phyloP scores from a whole-genome alignment of 129 eudicot genomes.

The Escallonia herrerae region DNA sequence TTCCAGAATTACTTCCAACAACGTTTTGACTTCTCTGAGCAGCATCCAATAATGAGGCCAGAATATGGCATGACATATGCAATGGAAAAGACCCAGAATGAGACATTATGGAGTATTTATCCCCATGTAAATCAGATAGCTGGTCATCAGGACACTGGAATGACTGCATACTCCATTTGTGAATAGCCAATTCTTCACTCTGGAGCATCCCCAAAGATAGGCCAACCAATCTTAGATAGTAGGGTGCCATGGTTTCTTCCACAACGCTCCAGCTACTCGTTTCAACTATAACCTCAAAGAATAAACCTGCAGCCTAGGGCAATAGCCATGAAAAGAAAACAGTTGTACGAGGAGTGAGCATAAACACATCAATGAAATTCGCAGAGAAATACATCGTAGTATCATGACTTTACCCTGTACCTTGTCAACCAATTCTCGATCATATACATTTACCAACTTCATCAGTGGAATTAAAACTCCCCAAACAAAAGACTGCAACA shows the following conservation, averaged over 20 bases:
- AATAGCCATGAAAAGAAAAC: slow-evolving; percentile 13
- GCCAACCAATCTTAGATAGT: slow-evolving; percentile 49
- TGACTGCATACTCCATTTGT: slow-evolving; percentile 27
- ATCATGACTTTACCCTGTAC: slow-evolving; percentile 24
- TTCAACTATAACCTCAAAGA: slow-evolving; percentile 62
- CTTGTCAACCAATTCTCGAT: slow-evolving; percentile 48
- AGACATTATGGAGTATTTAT: slow-evolving; percentile 18
- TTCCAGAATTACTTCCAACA: slow-evolving; percentile 11
- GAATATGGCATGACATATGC: slow-evolving; percentile 54
- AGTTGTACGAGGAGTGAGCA: slow-evolving; percentile 11
- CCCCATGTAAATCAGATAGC: slow-evolving; percentile 1
- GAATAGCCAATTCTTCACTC: slow-evolving; percentile 31
- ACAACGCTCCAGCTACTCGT: slow-evolving; percentile 66
- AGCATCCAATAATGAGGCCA: slow-evolving; percentile 54
- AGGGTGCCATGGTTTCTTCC: slow-evolving; percentile 61
- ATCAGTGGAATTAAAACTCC: slow-evolving; percentile 49
- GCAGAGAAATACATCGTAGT: background rate
- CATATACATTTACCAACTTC: slow-evolving; percentile 38
- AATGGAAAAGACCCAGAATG: slow-evolving; percentile 36
- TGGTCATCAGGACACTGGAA: background rate
- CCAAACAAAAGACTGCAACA: slow-evolving; percentile 43
- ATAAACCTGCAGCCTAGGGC: slow-evolving; percentile 47
- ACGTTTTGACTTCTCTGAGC: slow-evolving; percentile 31
- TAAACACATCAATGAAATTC: background rate
- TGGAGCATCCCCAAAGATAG: slow-evolving; percentile 54